Base-by-base conservation (phyloP, 495 filamentous ascomycete species). In the Penicillium pancosmium region DNA sequence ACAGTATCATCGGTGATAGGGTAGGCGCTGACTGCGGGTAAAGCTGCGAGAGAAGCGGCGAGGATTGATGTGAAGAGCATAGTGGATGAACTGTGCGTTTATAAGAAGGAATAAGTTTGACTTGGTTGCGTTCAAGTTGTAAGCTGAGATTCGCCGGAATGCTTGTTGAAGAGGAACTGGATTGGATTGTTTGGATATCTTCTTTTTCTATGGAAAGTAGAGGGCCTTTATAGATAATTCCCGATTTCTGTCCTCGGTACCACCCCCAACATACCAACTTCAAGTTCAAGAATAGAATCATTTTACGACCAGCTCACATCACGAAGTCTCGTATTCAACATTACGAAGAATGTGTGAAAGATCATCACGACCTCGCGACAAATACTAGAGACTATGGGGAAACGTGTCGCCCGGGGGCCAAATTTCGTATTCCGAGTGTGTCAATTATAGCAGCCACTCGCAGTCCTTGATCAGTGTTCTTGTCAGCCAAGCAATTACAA, bases 41-140 rank as follows among this genome's bases (percentile, higher is more conserved):
- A 36, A 10, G 57, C 13, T 16, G 53, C 47, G 5, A 60, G 18
- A 25, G 61, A 56, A 31, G 53, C 4, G 15, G 61, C 57, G 10
- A 60, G 13, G 52, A 63, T 18, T 2, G 61, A 50, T 7, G 44
- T 34, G 49, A 60, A 54, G 27, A 47, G 47, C 61, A 63, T 63
- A 9, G 0, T 56, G 47, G 19, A 11, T 6, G n/a, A n/a, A 23
- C 23, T 23, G 23, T 23, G 23, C 3, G 3, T 23, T 23, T 23
- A 23, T 23, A 23, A 23, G 23, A 23, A 4, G 23, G 23, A 23
- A 23, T 23, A 23, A 31, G 27, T 6, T 31, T 31, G 4, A 31
- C 0, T 31, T 31, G 2, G 27, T 7, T 31, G 27, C 5, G 8
- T 31, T 31, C 27, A 23, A 23, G 23, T 23, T 3, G 2, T 31